Base-by-base conservation (phyloP, 1,139 yeast species). In the Geotrichum candidum region DNA sequence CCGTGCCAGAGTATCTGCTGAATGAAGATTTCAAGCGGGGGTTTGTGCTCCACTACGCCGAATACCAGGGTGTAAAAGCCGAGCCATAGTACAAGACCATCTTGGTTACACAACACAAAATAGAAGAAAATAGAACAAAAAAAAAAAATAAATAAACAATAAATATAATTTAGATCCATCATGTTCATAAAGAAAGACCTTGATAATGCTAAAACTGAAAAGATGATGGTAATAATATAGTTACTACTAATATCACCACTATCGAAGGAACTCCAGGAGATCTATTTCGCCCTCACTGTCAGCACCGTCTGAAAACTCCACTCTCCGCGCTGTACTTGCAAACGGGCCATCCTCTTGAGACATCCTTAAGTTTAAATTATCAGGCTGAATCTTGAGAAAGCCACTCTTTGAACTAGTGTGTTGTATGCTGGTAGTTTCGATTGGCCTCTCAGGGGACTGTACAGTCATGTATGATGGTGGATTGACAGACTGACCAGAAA, bases 41-140 rank as follows among this genome's bases (percentile, higher is more conserved):
- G 2, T 82, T 75, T 69, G 80, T 76, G 1, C 74, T 83, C 0
- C 83, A 82, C 68, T 76, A 70, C 66, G 71, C 78, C 13, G 54
- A 45, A 29, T 59, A 33, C 52, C 18, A 18, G 18, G 18, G 18
- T 18, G 18, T 18, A 18, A 18, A 18, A 18, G 18, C 18, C 18
- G 18, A 18, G 18, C 18, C 18, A 18, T 18, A 18, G 18, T 18
- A 18, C 18, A 18, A 18, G 18, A 18, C 18, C 18, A 18, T 18
- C 18, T 18, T 18, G 18, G 18, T 18, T 18, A 18, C 18, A 18
- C 1, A 18, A 18, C 18, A 18, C 18, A 18, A 18, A 18, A 18
- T 18, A 33, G 7, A 11, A 33, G 11, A 7, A 33, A 33, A 33
- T 11, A 33, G 38, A 18, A 18, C 18, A 18, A 18, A 18, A 18